Percentiles rank a stretch among this genome's conserved stretches.
Evolutionary conservation across 108 stramenopile genomes (phyloP).

Genomic region (Cyclotella baltica): DNA sequence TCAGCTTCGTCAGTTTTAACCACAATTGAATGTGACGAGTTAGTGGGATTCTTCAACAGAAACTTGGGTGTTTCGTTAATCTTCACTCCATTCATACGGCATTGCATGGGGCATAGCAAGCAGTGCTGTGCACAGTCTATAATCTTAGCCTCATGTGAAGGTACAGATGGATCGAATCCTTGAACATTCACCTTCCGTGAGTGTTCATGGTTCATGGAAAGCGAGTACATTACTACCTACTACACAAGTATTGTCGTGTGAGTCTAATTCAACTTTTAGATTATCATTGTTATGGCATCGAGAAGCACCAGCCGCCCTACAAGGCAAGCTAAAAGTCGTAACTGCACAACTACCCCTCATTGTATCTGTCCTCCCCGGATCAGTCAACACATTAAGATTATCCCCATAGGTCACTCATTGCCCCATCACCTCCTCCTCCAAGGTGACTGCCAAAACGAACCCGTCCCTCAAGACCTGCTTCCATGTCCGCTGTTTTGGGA

Average conservation of each 20-base stretch:
- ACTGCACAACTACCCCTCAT: not conserved
- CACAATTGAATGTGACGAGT: constrained; percentile 10
- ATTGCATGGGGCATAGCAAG: constrained; percentile 42
- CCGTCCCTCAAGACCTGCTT: too few species aligned
- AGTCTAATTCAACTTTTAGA: constrained; percentile 22
- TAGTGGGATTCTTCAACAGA: constrained; percentile 6
- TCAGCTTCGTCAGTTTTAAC: not conserved
- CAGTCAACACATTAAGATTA: too few species aligned
- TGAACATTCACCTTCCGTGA: not conserved
- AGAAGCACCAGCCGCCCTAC: not conserved
- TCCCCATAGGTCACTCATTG: too few species aligned
- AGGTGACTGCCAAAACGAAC: too few species aligned
- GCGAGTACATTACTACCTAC: constrained; percentile 15
- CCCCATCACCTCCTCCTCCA: too few species aligned
- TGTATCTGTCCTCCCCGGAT: too few species aligned
- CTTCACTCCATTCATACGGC: constrained; percentile 24
- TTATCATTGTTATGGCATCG: not conserved
- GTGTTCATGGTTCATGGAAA: not conserved
- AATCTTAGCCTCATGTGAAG: not conserved
- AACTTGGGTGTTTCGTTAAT: constrained; percentile 30
- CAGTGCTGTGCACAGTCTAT: constrained; percentile 3
- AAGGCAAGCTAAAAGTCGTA: not conserved
- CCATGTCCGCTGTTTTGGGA: too few species aligned
- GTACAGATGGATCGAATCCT: not conserved
- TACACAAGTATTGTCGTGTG: constrained; percentile 27